A percentile compares a stretch with the other conserved stretches of the same genome.
phyloP scores from a whole-genome alignment of 768 basidiomycete species.

The Rhizopogon salebrosus region DNA sequence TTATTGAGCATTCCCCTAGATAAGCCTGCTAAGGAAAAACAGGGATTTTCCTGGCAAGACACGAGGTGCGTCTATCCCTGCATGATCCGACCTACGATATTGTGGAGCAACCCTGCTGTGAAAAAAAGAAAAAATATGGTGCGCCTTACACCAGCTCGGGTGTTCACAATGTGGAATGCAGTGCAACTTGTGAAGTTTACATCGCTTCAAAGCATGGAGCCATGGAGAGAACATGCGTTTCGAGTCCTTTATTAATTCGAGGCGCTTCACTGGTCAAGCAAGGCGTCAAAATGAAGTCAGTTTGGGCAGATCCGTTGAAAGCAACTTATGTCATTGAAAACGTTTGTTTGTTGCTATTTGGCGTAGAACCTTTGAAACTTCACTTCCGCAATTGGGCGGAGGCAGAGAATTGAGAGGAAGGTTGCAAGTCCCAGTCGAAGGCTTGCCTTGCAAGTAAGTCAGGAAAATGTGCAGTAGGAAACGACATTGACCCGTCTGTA shows the following conservation, averaged over 20 bases:
- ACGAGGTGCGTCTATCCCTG: not conserved
- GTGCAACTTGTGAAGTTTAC: not conserved
- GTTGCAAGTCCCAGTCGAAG: not conserved
- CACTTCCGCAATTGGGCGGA: not conserved
- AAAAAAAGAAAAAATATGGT: not conserved
- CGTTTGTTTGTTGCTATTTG: not conserved
- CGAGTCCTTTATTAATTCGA: too few species aligned
- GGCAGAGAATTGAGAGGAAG: not conserved
- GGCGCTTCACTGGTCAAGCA: too few species aligned
- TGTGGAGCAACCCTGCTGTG: conserved; percentile 1
- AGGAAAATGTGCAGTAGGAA: not conserved
- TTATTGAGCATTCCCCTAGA: not conserved
- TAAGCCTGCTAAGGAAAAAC: not conserved
- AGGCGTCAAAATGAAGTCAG: too few species aligned
- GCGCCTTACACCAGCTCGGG: not conserved
- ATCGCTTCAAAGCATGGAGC: too few species aligned
- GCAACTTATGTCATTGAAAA: too few species aligned
- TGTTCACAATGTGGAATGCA: not conserved
- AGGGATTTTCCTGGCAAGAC: not conserved
- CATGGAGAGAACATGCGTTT: too few species aligned
- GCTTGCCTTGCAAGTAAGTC: conserved; percentile 6
- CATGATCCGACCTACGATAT: not conserved
- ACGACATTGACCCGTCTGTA: conserved; percentile 1
- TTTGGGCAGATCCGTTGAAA: too few species aligned
- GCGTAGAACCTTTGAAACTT: not conserved